Evolutionary conservation across 371 early-diverging fungal species (phyloP).

Genomic region (Mucor sp.): DNA sequence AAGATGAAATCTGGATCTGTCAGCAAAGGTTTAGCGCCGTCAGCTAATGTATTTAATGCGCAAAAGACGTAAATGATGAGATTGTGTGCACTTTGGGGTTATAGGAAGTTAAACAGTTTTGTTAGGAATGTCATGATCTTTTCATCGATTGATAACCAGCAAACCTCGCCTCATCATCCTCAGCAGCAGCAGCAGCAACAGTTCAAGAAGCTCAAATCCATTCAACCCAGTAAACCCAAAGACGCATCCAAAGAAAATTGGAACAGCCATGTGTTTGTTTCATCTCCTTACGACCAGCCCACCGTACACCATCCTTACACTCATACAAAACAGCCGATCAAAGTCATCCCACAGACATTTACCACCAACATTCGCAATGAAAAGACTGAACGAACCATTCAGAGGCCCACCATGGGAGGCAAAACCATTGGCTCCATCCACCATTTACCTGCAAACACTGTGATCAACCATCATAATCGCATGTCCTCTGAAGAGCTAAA

Average conservation of each 20-base stretch:
- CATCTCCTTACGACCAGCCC: constrained; percentile 9
- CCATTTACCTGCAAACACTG: constrained; percentile 7
- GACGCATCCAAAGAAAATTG: constrained; percentile 4
- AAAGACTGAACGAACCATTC: constrained; percentile 4
- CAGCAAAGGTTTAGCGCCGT: neutral
- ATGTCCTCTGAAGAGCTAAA: constrained; percentile 41
- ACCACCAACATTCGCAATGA: constrained; percentile 4
- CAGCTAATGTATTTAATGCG: neutral
- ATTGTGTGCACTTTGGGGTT: neutral
- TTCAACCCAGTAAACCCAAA: neutral
- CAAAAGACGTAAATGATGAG: neutral
- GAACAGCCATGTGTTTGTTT: constrained; percentile 4
- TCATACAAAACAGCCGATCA: neutral
- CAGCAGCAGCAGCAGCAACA: too few relatives aligned
- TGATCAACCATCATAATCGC: constrained; percentile 1
- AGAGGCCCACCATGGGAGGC: constrained; percentile 31
- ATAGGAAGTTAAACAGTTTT: neutral
- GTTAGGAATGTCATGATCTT: neutral
- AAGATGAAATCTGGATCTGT: neutral
- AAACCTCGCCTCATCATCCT: neutral
- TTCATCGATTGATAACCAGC: constrained; percentile 1
- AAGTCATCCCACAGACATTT: constrained; percentile 8
- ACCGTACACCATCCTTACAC: neutral
- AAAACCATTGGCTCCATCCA: constrained; percentile 25
- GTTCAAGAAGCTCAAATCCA: neutral